Evolutionary conservation across 768 basidiomycete species (phyloP), one percentile per base, ranked within the genome.

Genomic region (Pleurotus ostreatus): DNA sequence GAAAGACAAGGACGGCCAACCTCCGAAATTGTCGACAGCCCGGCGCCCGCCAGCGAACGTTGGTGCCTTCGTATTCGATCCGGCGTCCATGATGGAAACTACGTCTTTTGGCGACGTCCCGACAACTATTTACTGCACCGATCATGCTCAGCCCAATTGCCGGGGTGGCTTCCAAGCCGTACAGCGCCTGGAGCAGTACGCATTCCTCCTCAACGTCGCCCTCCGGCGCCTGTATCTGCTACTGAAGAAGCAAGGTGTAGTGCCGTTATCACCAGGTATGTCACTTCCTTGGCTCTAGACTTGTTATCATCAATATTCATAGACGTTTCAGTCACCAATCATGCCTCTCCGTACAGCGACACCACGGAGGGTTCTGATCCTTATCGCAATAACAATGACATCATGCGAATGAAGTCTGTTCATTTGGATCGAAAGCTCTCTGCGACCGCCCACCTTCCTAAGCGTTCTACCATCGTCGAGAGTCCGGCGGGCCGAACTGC

Each of bases 381-480:
- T 5, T 95, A 94, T 71, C 85, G 92, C 25, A 91, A 90, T 64
- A 89, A 91, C 30, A 81, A 77, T 62, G 94, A 97, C 61, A 92
- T 95, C 68, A 93, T 96, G 83, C 83, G 92, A 37, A 89, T 98
- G 83, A 94, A 93, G 71, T 90, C 92, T 8, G 91, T 93, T 41
- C 91, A 95, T 69, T 80, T 99, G 37, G 94, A 98, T 71, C 89
- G 97, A 54, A 98, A 98, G 68, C 76, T 96, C 41, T 97, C 94
- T 26, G 91, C 95, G 48, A 96, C 93, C 2, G 93, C 97, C 23
- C 84, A 89, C 46, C 67, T 96, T 56, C 93, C 96, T 4, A 94
- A 92, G 70, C 87, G 94, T 38, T 97, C 96, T 22, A 98, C 92
- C 6, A 86, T 99, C 41, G 88, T 99, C 48, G 96, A 99, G 70